Evolutionary conservation across 768 basidiomycete genomes (phyloP).

Genomic region (Boletales sp.): DNA sequence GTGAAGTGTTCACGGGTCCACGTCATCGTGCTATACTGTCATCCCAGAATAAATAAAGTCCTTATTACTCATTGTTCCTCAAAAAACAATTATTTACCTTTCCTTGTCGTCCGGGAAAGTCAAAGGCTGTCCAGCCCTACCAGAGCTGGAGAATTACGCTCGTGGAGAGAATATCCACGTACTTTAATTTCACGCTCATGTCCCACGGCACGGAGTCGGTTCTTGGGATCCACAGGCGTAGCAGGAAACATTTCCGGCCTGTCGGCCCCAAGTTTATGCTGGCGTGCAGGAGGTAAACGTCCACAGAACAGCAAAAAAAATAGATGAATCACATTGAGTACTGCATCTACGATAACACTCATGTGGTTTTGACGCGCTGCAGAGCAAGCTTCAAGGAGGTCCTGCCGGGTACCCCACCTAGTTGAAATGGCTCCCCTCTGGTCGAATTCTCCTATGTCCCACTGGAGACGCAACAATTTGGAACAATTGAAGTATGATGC

Average conservation of each 20-base stretch:
- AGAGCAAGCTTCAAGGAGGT: constrained; percentile 66
- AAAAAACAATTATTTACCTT: constrained; percentile 45
- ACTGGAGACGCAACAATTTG: constrained; percentile 40
- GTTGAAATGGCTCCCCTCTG: constrained; percentile 71
- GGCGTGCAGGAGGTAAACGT: constrained; percentile 5
- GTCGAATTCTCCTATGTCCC: constrained; percentile 84
- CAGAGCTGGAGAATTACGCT: constrained; percentile 2
- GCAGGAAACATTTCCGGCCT: constrained; percentile 64
- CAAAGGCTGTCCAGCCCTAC: constrained; percentile 84
- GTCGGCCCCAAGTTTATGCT: constrained; percentile 89
- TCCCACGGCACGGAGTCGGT: constrained; percentile 61
- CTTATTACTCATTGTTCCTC: not conserved
- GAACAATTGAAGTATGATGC: not conserved
- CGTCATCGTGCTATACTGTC: constrained; percentile 63
- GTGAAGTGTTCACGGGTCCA: constrained; percentile 83
- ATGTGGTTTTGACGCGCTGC: constrained; percentile 67
- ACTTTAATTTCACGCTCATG: constrained; percentile 67
- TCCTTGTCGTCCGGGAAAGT: constrained; percentile 71
- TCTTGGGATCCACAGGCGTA: constrained; percentile 63
- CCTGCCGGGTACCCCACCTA: constrained; percentile 85
- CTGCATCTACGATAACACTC: constrained; percentile 80
- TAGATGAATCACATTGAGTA: constrained; percentile 65
- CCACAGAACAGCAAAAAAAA: not conserved
- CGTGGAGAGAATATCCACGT: constrained; percentile 6
- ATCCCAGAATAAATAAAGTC: not conserved